These are phyloP conservation scores for Paspalum notatum DNA, from an alignment of 176 grass and related monocot genomes.

Conservation along the genomic window DNA sequence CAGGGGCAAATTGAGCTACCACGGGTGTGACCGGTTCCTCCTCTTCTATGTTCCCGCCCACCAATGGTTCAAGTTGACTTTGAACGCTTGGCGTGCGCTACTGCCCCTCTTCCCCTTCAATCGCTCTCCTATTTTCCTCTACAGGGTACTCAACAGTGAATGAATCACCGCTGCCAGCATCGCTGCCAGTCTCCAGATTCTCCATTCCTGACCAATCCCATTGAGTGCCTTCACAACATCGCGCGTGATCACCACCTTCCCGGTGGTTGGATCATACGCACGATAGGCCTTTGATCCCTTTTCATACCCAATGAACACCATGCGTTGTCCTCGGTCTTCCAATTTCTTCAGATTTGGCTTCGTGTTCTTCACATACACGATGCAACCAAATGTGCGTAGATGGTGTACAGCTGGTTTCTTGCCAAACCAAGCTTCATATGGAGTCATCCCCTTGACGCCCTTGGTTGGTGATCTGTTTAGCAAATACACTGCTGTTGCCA, in stretches of 20 bases:
- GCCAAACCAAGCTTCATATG: neutral
- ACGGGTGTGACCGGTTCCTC: too few relatives aligned
- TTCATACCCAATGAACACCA: neutral
- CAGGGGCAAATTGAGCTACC: too few relatives aligned
- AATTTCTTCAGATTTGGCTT: neutral
- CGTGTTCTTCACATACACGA: neutral
- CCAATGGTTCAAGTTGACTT: too few relatives aligned
- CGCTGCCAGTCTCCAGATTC: too few relatives aligned
- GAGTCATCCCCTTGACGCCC: neutral
- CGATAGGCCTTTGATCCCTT: neutral
- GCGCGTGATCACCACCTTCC: rapidly evolving
- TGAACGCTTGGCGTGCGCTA: too few relatives aligned
- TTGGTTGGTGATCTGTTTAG: neutral
- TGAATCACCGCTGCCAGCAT: neutral
- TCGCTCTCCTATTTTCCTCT: neutral
- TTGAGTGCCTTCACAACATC: neutral
- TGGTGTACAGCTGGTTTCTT: neutral
- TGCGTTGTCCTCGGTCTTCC: rapidly evolving
- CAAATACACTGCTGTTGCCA: neutral
- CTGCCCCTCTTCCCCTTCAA: too few relatives aligned
- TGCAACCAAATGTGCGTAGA: neutral
- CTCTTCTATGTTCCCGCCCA: too few relatives aligned
- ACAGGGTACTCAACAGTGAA: neutral
- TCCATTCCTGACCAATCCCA: neutral
- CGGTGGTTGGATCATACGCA: neutral